These are phyloP conservation scores for Flaveria linearis DNA, from an alignment of 129 eudicot species.

Conservation along the genomic window DNA sequence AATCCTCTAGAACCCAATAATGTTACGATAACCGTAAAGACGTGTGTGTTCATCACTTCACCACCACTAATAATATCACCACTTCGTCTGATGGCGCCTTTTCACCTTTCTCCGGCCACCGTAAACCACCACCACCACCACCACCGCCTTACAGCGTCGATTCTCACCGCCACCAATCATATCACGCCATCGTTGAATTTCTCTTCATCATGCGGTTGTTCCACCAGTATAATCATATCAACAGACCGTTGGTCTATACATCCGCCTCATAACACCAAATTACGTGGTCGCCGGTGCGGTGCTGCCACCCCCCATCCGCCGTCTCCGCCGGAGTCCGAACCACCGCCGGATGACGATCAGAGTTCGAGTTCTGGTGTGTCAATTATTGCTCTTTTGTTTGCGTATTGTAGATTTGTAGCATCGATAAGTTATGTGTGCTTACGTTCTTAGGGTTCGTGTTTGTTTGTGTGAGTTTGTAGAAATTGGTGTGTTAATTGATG, in stretches of 20 bases:
- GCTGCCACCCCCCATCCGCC: slow-evolving; percentile 30
- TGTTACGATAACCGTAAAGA: not conserved
- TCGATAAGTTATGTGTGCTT: not conserved
- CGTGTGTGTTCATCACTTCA: not conserved
- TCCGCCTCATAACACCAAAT: slow-evolving; percentile 9
- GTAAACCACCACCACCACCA: slow-evolving; percentile 28
- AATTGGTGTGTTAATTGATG: not conserved
- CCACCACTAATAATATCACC: slow-evolving; percentile 23
- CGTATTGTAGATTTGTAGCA: not conserved
- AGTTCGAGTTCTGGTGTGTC: slow-evolving; percentile 28
- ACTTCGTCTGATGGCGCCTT: slow-evolving; percentile 30
- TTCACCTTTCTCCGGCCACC: slow-evolving; percentile 32
- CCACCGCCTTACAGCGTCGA: slow-evolving; percentile 3
- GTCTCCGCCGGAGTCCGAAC: slow-evolving; percentile 36
- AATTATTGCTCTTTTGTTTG: not conserved
- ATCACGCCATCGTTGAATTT: not conserved
- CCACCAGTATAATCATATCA: slow-evolving; percentile 7
- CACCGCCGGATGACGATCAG: slow-evolving; percentile 32
- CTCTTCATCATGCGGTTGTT: not conserved
- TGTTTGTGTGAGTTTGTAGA: not conserved
- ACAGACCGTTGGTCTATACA: slow-evolving; percentile 15
- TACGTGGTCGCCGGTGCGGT: slow-evolving; percentile 30
- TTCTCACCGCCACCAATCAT: slow-evolving; percentile 12
- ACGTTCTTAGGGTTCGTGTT: slow-evolving; percentile 11
- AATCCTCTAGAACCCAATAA: too few species aligned